Evolutionary conservation across 73 alveolate genomes (phyloP), one percentile per base, ranked within the genome.

Genomic region (Diophrys appendiculata): DNA sequence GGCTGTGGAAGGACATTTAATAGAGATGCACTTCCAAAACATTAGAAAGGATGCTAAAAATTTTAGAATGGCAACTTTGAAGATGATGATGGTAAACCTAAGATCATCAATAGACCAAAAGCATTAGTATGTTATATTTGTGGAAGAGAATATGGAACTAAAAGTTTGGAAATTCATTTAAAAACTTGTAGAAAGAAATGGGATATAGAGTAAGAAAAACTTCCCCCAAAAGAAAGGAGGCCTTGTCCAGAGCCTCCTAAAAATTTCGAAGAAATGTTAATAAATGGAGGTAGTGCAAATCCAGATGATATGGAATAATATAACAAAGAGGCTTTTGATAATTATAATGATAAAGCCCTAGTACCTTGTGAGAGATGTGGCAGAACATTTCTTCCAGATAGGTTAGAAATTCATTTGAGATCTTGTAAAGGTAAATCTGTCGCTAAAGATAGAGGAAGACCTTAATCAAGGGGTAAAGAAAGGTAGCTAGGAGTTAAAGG

Each of bases 1-100:
- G 87, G 91, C 76, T 94, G 99, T 79, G 93, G 87, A 26, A 89
- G 99, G 72, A 96, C 99, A 0, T 95, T 95, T 78, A 78, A 86
- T 52, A 95, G 97, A 26, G 98, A 92, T 81, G 87, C 96, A 54
- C 73, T 95, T 14, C 77, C 72, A 13, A 90, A 78, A 13, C 99
- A 93, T 81, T 53, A 79, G 2, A 78, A 90, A 5, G 34, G 29
- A 33, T n/a, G n/a, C n/a, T n/a, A n/a, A n/a, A n/a, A n/a, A n/a
- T n/a, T 30, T 97, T n/a, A n/a, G n/a, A n/a, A n/a, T n/a, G n/a
- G n/a, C n/a, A n/a, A n/a, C n/a, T n/a, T n/a, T n/a, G n/a, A 91
- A 74, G 82, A 91, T 67, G 91, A 87, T 35, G 97, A 94, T 34
- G 87, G 77, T 73, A n/a, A n/a, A 30, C 78, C 65, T 13, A 33